Base-by-base conservation (phyloP, 2,329 filamentous ascomycete species). In the Tolypocladium tropicale region DNA sequence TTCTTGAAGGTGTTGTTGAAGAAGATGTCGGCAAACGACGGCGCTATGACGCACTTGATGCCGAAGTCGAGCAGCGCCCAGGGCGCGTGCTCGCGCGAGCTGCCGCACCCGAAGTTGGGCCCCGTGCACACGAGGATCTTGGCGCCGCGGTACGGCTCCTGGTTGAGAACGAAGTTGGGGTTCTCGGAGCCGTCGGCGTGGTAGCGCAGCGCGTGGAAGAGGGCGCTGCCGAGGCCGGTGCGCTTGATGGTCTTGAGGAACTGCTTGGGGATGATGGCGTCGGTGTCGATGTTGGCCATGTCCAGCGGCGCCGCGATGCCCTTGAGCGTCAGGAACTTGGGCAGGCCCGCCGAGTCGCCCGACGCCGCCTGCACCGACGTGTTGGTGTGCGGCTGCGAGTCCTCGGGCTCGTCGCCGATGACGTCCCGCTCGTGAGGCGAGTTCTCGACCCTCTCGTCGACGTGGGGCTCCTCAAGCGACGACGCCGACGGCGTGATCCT, bases 1-100 rank as follows among this genome's bases (percentile, higher is more conserved):
- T 99, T 99, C 82, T 99, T 97, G 83, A 96, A 97, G n/a, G 89
- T 94, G 79, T 99, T 99, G 83, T 96, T 96, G 83, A 93, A 95
- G 84, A 96, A 96, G 72, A 99, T 99, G 57, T 75, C 72, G 58
- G 72, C 76, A 59, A 81, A 84, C 1, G 88, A 92, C 1, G 90
- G 90, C 1, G 93, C 94, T 64, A 97, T 95, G 66, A 97, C 81
- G 70, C 88, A 93, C 69, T 88, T 90, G 76, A 99, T 96, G 63
- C 94, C 94, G 65, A 97, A 97, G 74, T 97, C 94, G 56, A 95
- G 85, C 28, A 97, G 82, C 6, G 94, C 93, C 94, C 94, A 97
- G 1, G 94, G 94, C 2, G 94, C 94, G 76, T 97, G 94, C 74
- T 97, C 94, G 69, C 94, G 86, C 33, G 88, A 93, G 65, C 83